phyloP scores from a whole-genome alignment of 164 flowering plant genomes.

The Magnolia kwangsiensis region DNA sequence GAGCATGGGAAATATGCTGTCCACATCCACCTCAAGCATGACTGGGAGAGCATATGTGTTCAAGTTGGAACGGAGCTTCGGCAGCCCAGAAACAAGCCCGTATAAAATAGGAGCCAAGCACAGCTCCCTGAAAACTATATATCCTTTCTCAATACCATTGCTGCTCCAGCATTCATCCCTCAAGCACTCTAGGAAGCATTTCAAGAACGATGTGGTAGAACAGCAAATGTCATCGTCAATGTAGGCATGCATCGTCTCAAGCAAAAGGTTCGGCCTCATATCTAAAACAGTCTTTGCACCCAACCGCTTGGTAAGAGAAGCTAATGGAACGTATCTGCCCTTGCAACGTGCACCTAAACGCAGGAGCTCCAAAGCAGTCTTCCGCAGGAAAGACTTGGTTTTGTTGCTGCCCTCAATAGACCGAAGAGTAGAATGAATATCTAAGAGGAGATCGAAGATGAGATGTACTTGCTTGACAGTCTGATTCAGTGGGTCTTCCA shows the following conservation, averaged over 20 bases:
- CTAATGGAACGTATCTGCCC: constrained; percentile 93
- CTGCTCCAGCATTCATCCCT: constrained; percentile 94
- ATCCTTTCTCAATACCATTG: constrained; percentile 84
- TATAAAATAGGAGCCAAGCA: constrained; percentile 74
- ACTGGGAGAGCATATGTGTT: constrained; percentile 85
- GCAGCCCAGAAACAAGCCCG: constrained; percentile 84
- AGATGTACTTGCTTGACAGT: constrained; percentile 98
- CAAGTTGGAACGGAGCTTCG: constrained; percentile 86
- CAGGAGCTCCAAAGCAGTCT: constrained; percentile 70
- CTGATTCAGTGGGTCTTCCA: constrained; percentile 97
- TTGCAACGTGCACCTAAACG: constrained; percentile 84
- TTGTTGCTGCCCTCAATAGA: constrained; percentile 44
- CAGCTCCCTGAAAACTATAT: constrained; percentile 50
- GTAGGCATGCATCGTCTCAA: constrained; percentile 64
- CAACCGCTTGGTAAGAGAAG: constrained; percentile 83
- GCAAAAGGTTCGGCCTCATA: constrained; percentile 60
- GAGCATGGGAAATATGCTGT: constrained; percentile 86
- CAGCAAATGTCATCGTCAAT: constrained; percentile 93
- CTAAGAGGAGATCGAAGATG: constrained; percentile 82
- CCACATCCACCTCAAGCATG: constrained; percentile 77
- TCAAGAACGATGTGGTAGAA: constrained; percentile 84
- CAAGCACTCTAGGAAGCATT: constrained; percentile 81
- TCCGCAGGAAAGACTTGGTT: constrained; percentile 41
- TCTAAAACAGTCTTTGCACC: constrained; percentile 71
- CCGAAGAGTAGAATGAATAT: constrained; percentile 54